Evolutionary conservation across 176 grass and related monocot species (phyloP), one percentile per base, ranked within the genome.

Genomic region (Paspalum vaginatum): DNA sequence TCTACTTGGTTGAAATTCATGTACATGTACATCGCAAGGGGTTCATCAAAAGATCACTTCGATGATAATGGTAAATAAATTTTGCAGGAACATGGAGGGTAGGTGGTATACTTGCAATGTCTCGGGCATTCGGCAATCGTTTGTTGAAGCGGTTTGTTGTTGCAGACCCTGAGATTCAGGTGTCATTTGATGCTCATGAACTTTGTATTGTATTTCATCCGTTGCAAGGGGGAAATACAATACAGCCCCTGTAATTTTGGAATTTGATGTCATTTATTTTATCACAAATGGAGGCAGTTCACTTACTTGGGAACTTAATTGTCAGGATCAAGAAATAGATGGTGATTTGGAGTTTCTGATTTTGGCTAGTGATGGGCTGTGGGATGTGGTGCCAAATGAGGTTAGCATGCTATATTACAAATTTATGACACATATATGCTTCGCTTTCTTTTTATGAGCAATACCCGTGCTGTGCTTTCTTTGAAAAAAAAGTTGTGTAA

Each of bases 31-130:
- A 45, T 37, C 5, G 0, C 20, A 53, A 54, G 41, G 38, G 47
- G 48, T 83, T 65, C 22, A 65, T 45, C 2, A 7, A 49, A 75
- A 44, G 38, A 50, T 59, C 20, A 80, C 59, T 79, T 44, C 78
- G 57, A 63, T 75, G n/a, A 78, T 88, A 58, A 17, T 82, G 61
- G 22, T 50, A 67, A 72, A 43, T 72, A 16, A 48, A 11, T 16
- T 79, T 86, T 81, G 51, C 61, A 97, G 94, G 94, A 65, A 94
- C 91, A 69, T 97, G 94, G 94, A 91, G 94, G 78, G 91, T 97
- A 67, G 89, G 87, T 62, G 94, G 94, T 87, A 85, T 97, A 85
- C 84, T 97, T 83, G 94, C 94, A 67, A 97, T 97, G 94, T 93
- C 94, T 47, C 51, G 91, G 51, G 84, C 94, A 79, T 97, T 97